These are phyloP conservation scores for Diutina ranongensis DNA, from an alignment of 1,139 yeast genomes.

Conservation along the genomic window DNA sequence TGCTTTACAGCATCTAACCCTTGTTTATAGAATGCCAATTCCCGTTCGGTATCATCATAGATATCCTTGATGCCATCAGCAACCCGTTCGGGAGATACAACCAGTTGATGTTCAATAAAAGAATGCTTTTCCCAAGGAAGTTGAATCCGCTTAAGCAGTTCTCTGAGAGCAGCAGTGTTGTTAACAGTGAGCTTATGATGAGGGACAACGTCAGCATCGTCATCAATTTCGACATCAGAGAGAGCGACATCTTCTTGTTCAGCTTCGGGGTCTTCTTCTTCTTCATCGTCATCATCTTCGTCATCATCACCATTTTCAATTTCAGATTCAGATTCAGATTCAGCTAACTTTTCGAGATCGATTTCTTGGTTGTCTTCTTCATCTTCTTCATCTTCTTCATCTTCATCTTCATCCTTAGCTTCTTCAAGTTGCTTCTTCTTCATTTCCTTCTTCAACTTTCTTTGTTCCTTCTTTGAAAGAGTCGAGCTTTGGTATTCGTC, in stretches of 20 bases:
- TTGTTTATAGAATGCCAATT: conserved; percentile 62
- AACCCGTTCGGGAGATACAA: conserved; percentile 48
- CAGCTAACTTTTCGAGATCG: conserved; percentile 9
- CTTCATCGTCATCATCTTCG: conserved; percentile 18
- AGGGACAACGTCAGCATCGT: conserved; percentile 84
- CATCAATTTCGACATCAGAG: conserved; percentile 71
- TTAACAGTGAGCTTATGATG: conserved; percentile 77
- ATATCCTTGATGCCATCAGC: conserved; percentile 71
- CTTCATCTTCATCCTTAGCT: conserved; percentile 15
- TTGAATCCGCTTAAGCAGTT: conserved; percentile 54
- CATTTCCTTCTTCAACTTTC: conserved; percentile 42
- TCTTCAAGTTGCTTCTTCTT: conserved; percentile 14
- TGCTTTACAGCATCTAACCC: conserved; percentile 74
- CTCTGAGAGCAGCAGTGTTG: conserved; percentile 58
- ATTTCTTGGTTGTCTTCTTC: conserved; percentile 25
- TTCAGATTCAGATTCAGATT: conserved; percentile 32
- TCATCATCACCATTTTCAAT: conserved; percentile 26
- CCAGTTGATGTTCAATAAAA: conserved; percentile 75
- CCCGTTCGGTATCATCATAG: conserved; percentile 84
- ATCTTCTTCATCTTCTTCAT: conserved; percentile 23
- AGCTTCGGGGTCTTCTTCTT: conserved; percentile 22
- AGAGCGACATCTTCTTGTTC: conserved; percentile 59
- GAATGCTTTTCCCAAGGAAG: conserved; percentile 62
- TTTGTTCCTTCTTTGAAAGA: conserved; percentile 51
- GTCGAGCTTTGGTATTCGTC: neutral